Conservation (phyloP, 257 asterid genomes). For the Forsythia viridissima region DNA sequence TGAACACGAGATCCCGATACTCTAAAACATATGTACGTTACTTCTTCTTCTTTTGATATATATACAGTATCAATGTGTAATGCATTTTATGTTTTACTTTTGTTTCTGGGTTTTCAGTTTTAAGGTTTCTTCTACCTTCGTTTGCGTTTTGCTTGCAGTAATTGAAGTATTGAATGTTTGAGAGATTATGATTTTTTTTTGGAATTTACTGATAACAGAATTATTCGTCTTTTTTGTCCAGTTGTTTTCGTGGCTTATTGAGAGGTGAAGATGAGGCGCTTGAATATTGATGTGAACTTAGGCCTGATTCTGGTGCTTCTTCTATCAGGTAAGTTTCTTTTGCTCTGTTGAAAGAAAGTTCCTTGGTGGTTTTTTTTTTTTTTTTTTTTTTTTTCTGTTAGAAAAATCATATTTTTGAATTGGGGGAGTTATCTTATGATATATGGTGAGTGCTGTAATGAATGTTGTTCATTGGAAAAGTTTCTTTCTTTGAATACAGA, state of each 20-base stretch:
- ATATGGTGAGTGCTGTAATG: background rate
- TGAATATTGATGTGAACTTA: slow-evolving; percentile 28
- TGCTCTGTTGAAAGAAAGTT: slow-evolving; percentile 5
- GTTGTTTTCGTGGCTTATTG: slow-evolving; percentile 26
- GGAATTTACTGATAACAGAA: slow-evolving; percentile 14
- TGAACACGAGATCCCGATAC: slow-evolving; percentile 64
- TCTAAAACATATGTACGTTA: slow-evolving; percentile 24
- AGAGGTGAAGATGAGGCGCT: slow-evolving; percentile 53
- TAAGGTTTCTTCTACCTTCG: slow-evolving; percentile 10
- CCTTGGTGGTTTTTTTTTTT: background rate
- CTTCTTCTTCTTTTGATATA: slow-evolving; percentile 4
- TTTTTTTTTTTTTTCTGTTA: background rate
- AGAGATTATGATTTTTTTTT: background rate
- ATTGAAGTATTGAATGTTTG: slow-evolving; percentile 19
- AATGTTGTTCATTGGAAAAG: slow-evolving; percentile 12
- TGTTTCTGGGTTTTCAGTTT: slow-evolving; percentile 9
- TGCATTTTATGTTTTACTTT: slow-evolving; percentile 21
- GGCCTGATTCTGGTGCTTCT: slow-evolving; percentile 48
- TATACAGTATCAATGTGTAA: slow-evolving; percentile 18
- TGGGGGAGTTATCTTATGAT: slow-evolving; percentile 1
- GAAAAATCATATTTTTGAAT: slow-evolving; percentile 21
- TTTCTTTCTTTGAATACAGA: background rate
- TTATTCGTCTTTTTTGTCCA: background rate
- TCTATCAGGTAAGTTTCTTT: slow-evolving; percentile 51
- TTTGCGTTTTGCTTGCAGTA: slow-evolving; percentile 13